A percentile compares a stretch with the other conserved stretches of the same genome.
Evolutionary conservation across 495 filamentous ascomycete genomes (phyloP).

Genomic region (Achaetomiella virescens): DNA sequence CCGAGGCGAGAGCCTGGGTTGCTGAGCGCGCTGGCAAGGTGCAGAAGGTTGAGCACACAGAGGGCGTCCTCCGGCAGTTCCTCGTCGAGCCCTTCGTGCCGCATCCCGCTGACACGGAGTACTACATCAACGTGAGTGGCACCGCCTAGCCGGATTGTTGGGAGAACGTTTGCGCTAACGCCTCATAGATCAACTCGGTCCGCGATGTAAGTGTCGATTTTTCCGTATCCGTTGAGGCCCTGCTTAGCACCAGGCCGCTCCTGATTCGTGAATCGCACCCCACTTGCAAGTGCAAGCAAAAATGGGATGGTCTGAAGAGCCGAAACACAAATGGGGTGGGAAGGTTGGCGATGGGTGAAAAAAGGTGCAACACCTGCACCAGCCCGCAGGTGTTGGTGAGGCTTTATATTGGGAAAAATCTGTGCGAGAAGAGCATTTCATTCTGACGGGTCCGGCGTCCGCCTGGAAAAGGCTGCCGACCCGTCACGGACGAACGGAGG

Average conservation of each 20-base stretch:
- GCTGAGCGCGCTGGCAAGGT: conserved; percentile 83
- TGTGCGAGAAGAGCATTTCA: background rate
- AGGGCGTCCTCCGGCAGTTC: conserved; percentile 86
- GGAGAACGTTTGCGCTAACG: conserved; percentile 51
- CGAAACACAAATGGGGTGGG: background rate
- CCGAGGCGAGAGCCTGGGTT: conserved; percentile 89
- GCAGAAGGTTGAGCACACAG: conserved; percentile 85
- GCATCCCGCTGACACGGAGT: conserved; percentile 86
- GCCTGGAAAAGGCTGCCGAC: conserved; percentile 19
- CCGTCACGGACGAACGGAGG: conserved; percentile 51
- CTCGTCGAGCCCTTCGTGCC: conserved; percentile 98
- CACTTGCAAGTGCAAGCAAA: conserved; percentile 19
- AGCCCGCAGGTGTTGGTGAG: conserved; percentile 6
- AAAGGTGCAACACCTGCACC: background rate
- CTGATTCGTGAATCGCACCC: conserved; percentile 6
- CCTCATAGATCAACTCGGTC: conserved; percentile 32
- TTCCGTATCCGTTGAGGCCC: conserved; percentile 4
- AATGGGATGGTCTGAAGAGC: background rate
- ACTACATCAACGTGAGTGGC: conserved; percentile 77
- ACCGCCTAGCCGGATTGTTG: conserved; percentile 73
- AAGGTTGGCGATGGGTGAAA: conserved; percentile 4
- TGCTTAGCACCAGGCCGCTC: conserved; percentile 15
- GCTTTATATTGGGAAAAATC: conserved; percentile 13
- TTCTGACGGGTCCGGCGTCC: conserved; percentile 11
- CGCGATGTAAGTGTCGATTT: conserved; percentile 31